Base-by-base conservation (phyloP, 805 yeast genomes). In the Cyberlindnera japonica region DNA sequence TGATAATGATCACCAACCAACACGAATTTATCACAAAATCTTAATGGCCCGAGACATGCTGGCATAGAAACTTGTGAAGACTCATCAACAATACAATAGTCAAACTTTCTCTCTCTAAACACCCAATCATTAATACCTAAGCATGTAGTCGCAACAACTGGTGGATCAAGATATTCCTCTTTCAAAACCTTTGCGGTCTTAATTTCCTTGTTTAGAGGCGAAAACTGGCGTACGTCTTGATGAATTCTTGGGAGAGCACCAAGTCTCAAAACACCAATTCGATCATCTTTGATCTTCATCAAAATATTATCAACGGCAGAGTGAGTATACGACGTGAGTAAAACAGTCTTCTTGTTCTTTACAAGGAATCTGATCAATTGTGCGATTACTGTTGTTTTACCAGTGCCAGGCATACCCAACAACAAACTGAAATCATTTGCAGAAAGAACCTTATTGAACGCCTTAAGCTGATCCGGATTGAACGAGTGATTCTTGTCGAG, bases 401-500 rank as follows among this genome's bases (percentile, higher is more conserved):
- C 99, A 0, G 98, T 93, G 4, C 99, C 99, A 0, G 99, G 99
- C 99, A 93, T 93, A 0, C 99, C 99, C 44, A 91, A 64, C 15
- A 93, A 75, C 51, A 93, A 67, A 4, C 90, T 70, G 56, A 86
- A 93, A 57, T 90, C 95, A 38, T 79, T 58, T 0, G 93, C 73
- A 13, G 71, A 60, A 35, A 88, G 57, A 0, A 81, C 86, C 44
- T 70, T 75, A 13, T 77, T 72, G 27, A 93, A 69, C 0, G 97
- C 98, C 3, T 41, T 50, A 5, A 66, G 44, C 56, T 93, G 99
- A 53, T 88, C 95, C 0, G 58, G 54, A 53, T 93, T 93, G 51
- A 86, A 77, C 0, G 54, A 38, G 12, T 54, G 40, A 6, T 45
- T 38, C 5, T 27, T 15, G 4, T 41, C 41, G 6, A 48, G 14